Percentiles rank a stretch among this genome's conserved stretches.
Conservation (phyloP, 352 stramenopile species). For the Phytophthora sojae region DNA sequence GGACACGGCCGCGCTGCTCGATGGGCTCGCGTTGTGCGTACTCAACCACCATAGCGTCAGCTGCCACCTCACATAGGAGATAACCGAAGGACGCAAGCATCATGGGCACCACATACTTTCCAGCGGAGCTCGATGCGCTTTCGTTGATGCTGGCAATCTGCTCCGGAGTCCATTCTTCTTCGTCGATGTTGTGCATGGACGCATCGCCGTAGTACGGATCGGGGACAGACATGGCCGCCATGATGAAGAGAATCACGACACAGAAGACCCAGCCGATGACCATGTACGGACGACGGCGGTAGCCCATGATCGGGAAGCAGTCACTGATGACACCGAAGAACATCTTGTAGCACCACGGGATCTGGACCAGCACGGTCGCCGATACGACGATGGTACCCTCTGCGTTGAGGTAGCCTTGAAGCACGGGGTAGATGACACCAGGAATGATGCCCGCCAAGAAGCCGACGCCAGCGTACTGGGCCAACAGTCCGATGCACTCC, state of each 20-base stretch:
- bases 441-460: constrained; percentile 49
- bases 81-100: constrained; percentile 66
- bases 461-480: constrained; percentile 59
- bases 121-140: constrained; percentile 33
- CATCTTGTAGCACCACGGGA: constrained; percentile 61
- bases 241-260: constrained; percentile 40
- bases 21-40: constrained; percentile 55
- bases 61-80: constrained; percentile 53
- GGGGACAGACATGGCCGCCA: constrained; percentile 35
- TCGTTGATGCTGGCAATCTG: constrained; percentile 45
- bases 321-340: constrained; percentile 58
- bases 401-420: constrained; percentile 59
- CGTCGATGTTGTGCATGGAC: constrained; percentile 39
- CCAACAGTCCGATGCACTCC: constrained; percentile 49
- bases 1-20: constrained; percentile 45
- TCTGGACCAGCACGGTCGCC: constrained; percentile 50
- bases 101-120: constrained; percentile 58
- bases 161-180: constrained; percentile 39
- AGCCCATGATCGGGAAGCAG: constrained; percentile 53
- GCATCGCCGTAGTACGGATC: constrained; percentile 50
- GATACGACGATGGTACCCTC: constrained; percentile 54
- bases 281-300: constrained; percentile 57
- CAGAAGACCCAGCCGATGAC: constrained; percentile 52
- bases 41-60: constrained; percentile 71
- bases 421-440: constrained; percentile 53